Percentiles rank a stretch among this genome's conserved stretches.
Conservation (phyloP, 139 green algal genomes). For the Deuterostichococcus epilithicus region DNA sequence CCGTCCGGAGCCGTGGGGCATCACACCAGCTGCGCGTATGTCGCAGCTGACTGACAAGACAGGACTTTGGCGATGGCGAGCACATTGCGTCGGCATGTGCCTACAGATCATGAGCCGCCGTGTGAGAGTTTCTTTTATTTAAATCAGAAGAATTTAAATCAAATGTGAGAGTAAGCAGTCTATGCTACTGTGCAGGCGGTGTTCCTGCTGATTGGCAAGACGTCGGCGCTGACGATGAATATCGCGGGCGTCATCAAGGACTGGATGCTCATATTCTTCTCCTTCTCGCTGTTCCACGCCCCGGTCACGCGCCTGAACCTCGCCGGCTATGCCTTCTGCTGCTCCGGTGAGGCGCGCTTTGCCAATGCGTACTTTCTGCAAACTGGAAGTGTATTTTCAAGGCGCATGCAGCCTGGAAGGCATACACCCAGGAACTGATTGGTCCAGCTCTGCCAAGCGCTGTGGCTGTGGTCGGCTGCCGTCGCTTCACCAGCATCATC, state of each 20-base stretch:
- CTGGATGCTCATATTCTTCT: conserved; percentile 96
- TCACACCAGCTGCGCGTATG: no score
- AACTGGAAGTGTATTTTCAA: not conserved
- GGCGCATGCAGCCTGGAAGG: not conserved
- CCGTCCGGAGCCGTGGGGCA: no score
- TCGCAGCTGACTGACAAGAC: no score
- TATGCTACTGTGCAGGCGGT: conserved; percentile 51
- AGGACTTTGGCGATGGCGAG: no score
- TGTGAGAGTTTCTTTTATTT: not conserved
- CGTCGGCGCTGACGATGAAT: conserved; percentile 94
- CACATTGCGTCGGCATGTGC: no score
- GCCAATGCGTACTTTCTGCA: conserved; percentile 23
- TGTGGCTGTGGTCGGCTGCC: no score
- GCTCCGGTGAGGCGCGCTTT: conserved; percentile 27
- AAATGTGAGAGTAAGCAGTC: not conserved
- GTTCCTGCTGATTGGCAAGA: conserved; percentile 92
- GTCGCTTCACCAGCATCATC: not conserved
- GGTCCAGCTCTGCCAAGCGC: not conserved
- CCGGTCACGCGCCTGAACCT: conserved; percentile 88
- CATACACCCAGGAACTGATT: no score
- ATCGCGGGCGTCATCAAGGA: conserved; percentile 97
- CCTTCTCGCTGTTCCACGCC: conserved; percentile 81
- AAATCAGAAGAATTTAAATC: not conserved
- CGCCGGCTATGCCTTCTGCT: conserved; percentile 61
- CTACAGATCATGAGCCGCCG: no score